Evolutionary conservation across 2,329 filamentous ascomycete species (phyloP), one percentile per base, ranked within the genome.

Genomic region (Exophiala viscosa): DNA sequence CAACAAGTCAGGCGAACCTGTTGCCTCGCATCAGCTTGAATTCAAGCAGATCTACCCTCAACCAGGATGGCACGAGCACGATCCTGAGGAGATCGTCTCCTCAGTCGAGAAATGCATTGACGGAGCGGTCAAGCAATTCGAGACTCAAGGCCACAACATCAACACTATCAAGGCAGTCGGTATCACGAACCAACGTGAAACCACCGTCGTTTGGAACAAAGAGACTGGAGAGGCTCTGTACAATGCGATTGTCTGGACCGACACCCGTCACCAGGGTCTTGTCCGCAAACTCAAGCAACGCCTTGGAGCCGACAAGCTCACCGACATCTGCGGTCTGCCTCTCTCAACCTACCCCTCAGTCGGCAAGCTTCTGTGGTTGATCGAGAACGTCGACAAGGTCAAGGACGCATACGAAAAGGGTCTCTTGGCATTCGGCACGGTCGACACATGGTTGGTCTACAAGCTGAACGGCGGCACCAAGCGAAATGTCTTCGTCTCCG

Each of bases 61-160:
- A 56, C 86, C 90, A 60, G 91, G 91, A 87, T 95, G 88, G 89
- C 88, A 95, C 69, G 90, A 96, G 69, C 90, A 95, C 66, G 86
- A 95, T 64, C 88, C 90, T 3, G 73, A 82, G 45, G 88, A 90
- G 65, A 81, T 96, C 48, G 76, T 95, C 41, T 73, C 76, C 48
- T 87, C 88, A 1, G 88, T 92, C 31, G 81, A 89, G 65, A 79
- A 79, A 57, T 96, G 90, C 70, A 90, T 95, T 61, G 85, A 90
- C 61, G 81, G 83, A 58, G 88, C 88, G 0, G 81, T 86, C 54
- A 80, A 83, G 64, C 74, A 85, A 38, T 95, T 95, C 70, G 71
- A 82, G 45, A 76, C 80, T n/a, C 73, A 83, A 51, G 89, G 90
- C 55, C 80, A 89, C 70, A 76, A 79, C 20, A 76, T 79, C 54